Percentiles rank a stretch among this genome's conserved stretches.
phyloP scores from a whole-genome alignment of 192 early-diverging fungal genomes.

The Allomyces arbusculus region DNA sequence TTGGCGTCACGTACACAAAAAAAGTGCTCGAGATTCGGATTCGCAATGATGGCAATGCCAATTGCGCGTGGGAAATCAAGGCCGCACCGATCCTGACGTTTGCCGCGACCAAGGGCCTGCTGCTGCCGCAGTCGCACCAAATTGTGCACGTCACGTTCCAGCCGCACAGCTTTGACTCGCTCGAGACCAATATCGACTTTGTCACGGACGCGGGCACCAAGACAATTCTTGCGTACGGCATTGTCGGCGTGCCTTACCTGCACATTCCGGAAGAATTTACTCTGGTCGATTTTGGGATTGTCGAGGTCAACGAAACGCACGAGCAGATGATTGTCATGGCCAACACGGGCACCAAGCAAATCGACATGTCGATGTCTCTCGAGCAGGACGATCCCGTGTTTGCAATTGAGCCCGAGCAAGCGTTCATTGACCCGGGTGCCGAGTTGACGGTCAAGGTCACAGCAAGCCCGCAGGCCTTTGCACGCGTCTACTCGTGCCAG shows the following conservation, averaged over 20 bases:
- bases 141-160: conserved; percentile 21
- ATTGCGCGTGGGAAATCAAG: conserved; percentile 24
- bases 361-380: conserved; percentile 24
- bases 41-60: conserved; percentile 35
- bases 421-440: conserved; percentile 16
- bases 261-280: conserved; percentile 16
- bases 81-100: conserved; percentile 1
- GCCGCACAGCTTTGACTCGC: conserved; percentile 22
- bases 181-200: conserved; percentile 22
- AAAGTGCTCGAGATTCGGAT: conserved; percentile 24
- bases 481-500: conserved; percentile 14
- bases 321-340: conserved; percentile 12
- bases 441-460: conserved; percentile 14
- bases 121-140: neutral
- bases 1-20: conserved; percentile 38
- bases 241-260: conserved; percentile 38
- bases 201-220: conserved; percentile 31
- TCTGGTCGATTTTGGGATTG: conserved; percentile 28
- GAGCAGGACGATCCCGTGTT: conserved; percentile 35
- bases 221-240: conserved; percentile 28
- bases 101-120: neutral
- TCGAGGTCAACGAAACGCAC: conserved; percentile 27
- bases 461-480: conserved; percentile 26
- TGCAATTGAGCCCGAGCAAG: conserved; percentile 25
- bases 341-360: conserved; percentile 28